Evolutionary conservation across 2,329 filamentous ascomycete genomes (phyloP), one percentile per base, ranked within the genome.

Genomic region (Xylariales sp.): DNA sequence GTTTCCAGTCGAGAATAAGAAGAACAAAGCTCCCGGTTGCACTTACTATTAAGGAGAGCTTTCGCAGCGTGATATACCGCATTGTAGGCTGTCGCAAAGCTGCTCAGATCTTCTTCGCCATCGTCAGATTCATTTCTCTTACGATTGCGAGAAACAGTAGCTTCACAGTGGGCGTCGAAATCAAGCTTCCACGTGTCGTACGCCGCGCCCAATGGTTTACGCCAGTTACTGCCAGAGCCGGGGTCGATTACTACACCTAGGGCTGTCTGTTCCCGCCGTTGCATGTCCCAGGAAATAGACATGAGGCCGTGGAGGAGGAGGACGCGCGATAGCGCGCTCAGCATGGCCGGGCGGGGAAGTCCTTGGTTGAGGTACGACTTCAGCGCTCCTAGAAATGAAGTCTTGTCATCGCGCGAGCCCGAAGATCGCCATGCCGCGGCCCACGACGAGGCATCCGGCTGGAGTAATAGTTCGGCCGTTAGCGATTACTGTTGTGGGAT

Each of bases 271-370:
- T 90, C 88, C 6, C 88, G 81, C 1, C 88, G 81, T 58, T 87
- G 85, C 80, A 90, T 85, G 65, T 90, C 88, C 82, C 87, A 89
- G 1, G 84, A 83, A 3, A 90, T 82, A 0, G 86, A 88, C 87
- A 90, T 89, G 0, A 90, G 77, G 0, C 88, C 88, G 55, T 90
- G 88, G 0, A 90, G 79, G 0, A 90, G 76, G 0, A 90, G 77
- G 0, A 87, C 77, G 0, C 86, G 80, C 0, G 87, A 86, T 0
- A 90, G 73, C 0, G 81, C 81, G 66, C 87, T 88, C 0, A 89
- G 73, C 36, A 32, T 67, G 12, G 78, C 75, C 0, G 80, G 77
- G 4, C 80, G 75, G 14, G 79, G 72, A 41, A 79, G 58, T 30
- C 82, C 74, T 0, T 85, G 82, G 1, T 83, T 83, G 1, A 89